A percentile compares a stretch with the other conserved stretches of the same genome.
These are phyloP conservation scores for Malus sylvestris DNA, from an alignment of 306 rosid species.

Conservation along the genomic window DNA sequence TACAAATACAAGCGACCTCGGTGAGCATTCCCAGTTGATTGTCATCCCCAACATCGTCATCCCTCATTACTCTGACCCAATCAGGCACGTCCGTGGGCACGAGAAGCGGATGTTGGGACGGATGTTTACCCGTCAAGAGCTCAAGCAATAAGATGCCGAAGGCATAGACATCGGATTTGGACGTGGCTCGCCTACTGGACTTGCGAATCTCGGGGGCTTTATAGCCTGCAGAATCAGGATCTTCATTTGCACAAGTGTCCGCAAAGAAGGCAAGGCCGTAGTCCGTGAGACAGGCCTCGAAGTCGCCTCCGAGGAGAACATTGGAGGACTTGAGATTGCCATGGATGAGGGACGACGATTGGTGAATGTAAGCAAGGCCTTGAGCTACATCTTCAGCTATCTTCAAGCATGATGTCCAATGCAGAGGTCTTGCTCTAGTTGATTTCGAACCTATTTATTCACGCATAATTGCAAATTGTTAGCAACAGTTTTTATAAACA, in stretches of 20 bases:
- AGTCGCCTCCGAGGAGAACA: slow-evolving; percentile 78
- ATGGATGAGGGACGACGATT: slow-evolving; percentile 56
- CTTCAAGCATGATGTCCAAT: slow-evolving; percentile 97
- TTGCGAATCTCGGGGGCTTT: slow-evolving; percentile 71
- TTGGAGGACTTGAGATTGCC: slow-evolving; percentile 83
- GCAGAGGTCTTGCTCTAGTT: slow-evolving; percentile 81
- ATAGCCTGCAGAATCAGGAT: slow-evolving; percentile 53
- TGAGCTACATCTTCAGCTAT: slow-evolving; percentile 93
- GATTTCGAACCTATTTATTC: slow-evolving; percentile 63
- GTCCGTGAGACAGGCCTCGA: slow-evolving; percentile 87
- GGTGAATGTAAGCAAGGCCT: slow-evolving; percentile 84
- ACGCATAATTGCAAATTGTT: slow-evolving; percentile 7
- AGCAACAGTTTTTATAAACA: background rate
- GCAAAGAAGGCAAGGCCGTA: slow-evolving; percentile 53
- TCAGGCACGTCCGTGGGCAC: slow-evolving; percentile 58
- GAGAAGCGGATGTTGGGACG: slow-evolving; percentile 74
- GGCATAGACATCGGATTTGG: slow-evolving; percentile 69
- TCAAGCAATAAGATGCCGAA: slow-evolving; percentile 75
- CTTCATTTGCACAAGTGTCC: slow-evolving; percentile 42
- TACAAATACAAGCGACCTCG: slow-evolving; percentile 83
- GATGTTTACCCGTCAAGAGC: slow-evolving; percentile 86
- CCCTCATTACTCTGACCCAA: slow-evolving; percentile 85
- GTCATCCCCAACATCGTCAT: slow-evolving; percentile 59
- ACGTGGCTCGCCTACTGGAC: slow-evolving; percentile 40
- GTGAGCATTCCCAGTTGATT: slow-evolving; percentile 73